Evolutionary conservation across 2,329 filamentous ascomycete species (phyloP).

Genomic region (Cladosporium halotolerans): DNA sequence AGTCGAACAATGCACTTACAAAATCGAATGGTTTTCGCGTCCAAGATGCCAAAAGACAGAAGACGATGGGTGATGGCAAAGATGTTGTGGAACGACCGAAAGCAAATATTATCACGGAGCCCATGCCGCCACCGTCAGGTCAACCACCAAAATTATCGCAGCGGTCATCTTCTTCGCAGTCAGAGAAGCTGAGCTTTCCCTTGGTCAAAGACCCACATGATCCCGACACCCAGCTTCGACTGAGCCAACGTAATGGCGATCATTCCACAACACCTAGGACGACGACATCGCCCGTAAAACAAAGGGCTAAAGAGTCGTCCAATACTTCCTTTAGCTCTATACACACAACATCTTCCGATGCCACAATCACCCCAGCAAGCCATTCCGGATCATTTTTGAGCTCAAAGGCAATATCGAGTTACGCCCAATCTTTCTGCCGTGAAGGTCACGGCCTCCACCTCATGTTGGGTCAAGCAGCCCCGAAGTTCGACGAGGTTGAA

Average conservation of each 20-base stretch:
- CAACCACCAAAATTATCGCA: slow-evolving; percentile 21
- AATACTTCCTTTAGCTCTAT: not conserved
- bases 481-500: slow-evolving; percentile 41
- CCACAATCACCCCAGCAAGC: slow-evolving; percentile 45
- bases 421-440: slow-evolving; percentile 20
- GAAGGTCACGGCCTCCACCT: slow-evolving; percentile 20
- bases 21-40: slow-evolving; percentile 23
- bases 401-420: slow-evolving; percentile 8
- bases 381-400: slow-evolving; percentile 16
- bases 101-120: not conserved
- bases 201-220: slow-evolving; percentile 72
- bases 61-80: not conserved
- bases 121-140: slow-evolving; percentile 11
- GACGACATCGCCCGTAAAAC: not conserved
- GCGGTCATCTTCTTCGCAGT: slow-evolving; percentile 33
- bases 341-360: not conserved
- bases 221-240: slow-evolving; percentile 53
- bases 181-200: slow-evolving; percentile 56
- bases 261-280: not conserved
- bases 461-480: slow-evolving; percentile 36
- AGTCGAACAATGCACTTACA: slow-evolving; percentile 2
- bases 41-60: slow-evolving; percentile 16
- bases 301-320: not conserved
- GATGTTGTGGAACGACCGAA: too few relatives aligned
- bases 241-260: slow-evolving; percentile 52